Evolutionary conservation across 257 asterid genomes (phyloP).

Genomic region (Osmanthus fragrans): DNA sequence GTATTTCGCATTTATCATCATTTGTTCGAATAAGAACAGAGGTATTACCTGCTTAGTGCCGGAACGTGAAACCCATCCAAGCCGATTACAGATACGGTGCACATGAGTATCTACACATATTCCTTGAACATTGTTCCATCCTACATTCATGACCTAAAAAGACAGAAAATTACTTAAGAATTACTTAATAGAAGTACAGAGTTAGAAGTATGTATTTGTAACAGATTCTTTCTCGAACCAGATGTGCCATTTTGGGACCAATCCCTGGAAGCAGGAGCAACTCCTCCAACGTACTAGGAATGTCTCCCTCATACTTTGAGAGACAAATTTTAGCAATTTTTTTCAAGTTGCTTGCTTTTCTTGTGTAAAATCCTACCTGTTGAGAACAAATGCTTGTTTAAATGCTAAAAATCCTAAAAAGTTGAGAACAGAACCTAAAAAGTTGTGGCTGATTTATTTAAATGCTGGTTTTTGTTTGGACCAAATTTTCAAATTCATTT

Average conservation of each 20-base stretch:
- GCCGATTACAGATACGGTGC: constrained; percentile 92
- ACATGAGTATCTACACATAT: constrained; percentile 99
- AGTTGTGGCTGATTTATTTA: not conserved
- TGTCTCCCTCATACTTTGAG: constrained; percentile 70
- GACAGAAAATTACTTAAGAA: constrained; percentile 2
- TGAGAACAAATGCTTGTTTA: constrained; percentile 3
- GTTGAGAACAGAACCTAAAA: too few relatives aligned
- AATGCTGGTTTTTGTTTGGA: not conserved
- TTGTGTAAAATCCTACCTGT: constrained; percentile 92
- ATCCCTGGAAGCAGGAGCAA: constrained; percentile 93
- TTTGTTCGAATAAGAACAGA: not conserved
- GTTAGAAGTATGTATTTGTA: constrained; percentile 1
- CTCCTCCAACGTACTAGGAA: constrained; percentile 82
- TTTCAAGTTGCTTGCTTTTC: constrained; percentile 92
- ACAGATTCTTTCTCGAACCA: constrained; percentile 47
- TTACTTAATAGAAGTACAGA: not conserved
- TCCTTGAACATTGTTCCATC: constrained; percentile 95
- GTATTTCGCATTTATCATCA: not conserved
- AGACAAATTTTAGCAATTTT: constrained; percentile 83
- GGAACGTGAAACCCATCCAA: constrained; percentile 89
- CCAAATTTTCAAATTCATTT: not conserved
- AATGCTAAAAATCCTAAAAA: too few relatives aligned
- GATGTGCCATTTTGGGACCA: constrained; percentile 99
- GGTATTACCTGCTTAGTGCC: constrained; percentile 69
- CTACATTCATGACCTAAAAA: constrained; percentile 88